A percentile compares a stretch with the other conserved stretches of the same genome.
These are phyloP conservation scores for Kwoniella pini DNA, from an alignment of 768 basidiomycete genomes.

Conservation along the genomic window DNA sequence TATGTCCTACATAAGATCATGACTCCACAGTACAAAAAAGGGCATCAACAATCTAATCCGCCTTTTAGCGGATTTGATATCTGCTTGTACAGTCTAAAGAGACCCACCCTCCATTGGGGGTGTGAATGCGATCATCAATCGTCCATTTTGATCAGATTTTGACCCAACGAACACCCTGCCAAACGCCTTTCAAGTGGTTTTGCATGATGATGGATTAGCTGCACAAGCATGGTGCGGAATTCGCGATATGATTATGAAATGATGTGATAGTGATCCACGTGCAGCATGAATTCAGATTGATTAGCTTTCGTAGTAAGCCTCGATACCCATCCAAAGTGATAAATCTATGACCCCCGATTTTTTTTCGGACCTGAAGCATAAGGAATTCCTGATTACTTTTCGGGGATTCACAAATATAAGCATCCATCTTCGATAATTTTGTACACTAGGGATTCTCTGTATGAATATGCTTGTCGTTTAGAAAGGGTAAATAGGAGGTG, in stretches of 20 bases:
- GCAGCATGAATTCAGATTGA: not conserved
- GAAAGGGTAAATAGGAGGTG: not conserved
- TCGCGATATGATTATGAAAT: too few relatives aligned
- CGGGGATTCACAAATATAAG: conserved; percentile 5
- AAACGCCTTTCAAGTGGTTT: too few relatives aligned
- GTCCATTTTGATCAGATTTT: too few relatives aligned
- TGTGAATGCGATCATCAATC: too few relatives aligned
- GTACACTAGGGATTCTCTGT: not conserved
- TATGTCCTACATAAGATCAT: too few relatives aligned
- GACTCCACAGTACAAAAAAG: not conserved
- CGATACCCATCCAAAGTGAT: conserved; percentile 18
- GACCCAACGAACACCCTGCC: too few relatives aligned
- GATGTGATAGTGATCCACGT: not conserved
- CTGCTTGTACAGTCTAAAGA: too few relatives aligned
- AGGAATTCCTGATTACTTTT: conserved; percentile 3
- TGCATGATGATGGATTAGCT: too few relatives aligned
- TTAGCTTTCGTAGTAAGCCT: not conserved
- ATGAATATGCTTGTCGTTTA: not conserved
- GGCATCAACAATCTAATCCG: not conserved
- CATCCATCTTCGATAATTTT: too few relatives aligned
- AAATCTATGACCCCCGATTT: conserved; percentile 23
- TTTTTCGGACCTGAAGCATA: not conserved
- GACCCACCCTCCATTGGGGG: too few relatives aligned
- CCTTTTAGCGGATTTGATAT: too few relatives aligned
- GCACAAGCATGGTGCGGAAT: too few relatives aligned